A percentile compares a stretch with the other conserved stretches of the same genome.
phyloP scores from a whole-genome alignment of 345 rosid genomes.

The Eucalyptus cladocalyx region DNA sequence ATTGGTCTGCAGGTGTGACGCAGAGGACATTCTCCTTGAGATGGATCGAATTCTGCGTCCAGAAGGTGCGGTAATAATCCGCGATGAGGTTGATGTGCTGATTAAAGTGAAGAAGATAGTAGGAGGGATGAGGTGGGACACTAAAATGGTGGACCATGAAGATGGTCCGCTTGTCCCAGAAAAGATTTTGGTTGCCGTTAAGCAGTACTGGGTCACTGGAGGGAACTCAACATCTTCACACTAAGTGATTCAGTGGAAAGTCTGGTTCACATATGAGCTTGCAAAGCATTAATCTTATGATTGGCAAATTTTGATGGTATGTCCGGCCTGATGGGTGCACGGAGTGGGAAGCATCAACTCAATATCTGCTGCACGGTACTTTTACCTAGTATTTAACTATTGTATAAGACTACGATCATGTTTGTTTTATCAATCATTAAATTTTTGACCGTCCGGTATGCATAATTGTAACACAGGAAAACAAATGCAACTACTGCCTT shows the following conservation, averaged over 20 bases:
- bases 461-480: not conserved
- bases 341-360: not conserved
- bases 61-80: constrained; percentile 87
- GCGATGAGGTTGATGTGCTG: constrained; percentile 81
- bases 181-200: constrained; percentile 85
- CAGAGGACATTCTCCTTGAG: constrained; percentile 87
- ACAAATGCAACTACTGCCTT: not conserved
- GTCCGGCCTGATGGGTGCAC: not conserved
- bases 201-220: constrained; percentile 85
- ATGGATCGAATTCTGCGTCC: constrained; percentile 97
- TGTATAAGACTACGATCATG: not conserved
- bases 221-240: constrained; percentile 57
- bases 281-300: not conserved
- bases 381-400: not conserved
- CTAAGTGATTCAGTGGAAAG: not conserved
- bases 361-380: not conserved
- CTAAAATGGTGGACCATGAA: constrained; percentile 96
- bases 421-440: not conserved
- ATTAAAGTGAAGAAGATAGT: constrained; percentile 68
- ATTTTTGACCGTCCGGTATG: not conserved
- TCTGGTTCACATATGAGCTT: not conserved
- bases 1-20: constrained; percentile 45
- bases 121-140: constrained; percentile 89
- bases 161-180: constrained; percentile 95
- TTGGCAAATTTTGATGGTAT: not conserved